Conservation (phyloP, 768 basidiomycete species). For the Boletus insuetus region DNA sequence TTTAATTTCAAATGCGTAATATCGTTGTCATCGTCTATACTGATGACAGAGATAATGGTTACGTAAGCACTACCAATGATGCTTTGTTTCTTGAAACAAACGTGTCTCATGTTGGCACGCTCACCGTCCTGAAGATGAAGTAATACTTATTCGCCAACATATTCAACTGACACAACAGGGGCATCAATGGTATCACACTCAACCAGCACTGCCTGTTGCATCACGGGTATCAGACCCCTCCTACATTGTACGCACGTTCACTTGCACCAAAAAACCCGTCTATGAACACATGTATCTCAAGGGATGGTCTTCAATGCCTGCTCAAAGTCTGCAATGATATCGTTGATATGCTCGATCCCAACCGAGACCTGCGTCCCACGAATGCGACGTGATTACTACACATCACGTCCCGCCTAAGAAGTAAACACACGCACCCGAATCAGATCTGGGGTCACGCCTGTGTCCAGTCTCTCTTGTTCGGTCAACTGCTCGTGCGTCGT, state of each 20-base stretch:
- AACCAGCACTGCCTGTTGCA: not conserved
- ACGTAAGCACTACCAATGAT: too few relatives aligned
- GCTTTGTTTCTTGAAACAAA: too few relatives aligned
- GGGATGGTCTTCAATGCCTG: slow-evolving; percentile 33
- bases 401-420: not conserved
- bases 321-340: slow-evolving; percentile 48
- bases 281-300: not conserved
- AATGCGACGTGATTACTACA: not conserved
- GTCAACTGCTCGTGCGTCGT: slow-evolving; percentile 61
- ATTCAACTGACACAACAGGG: too few relatives aligned
- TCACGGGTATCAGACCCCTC: not conserved
- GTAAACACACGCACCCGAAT: slow-evolving; percentile 45
- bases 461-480: slow-evolving; percentile 42
- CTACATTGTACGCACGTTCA: not conserved
- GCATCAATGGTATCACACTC: not conserved
- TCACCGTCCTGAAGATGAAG: too few relatives aligned
- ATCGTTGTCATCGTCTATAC: too few relatives aligned
- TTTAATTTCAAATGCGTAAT: too few relatives aligned
- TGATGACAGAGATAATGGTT: too few relatives aligned
- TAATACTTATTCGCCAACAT: too few relatives aligned
- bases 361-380: slow-evolving; percentile 36
- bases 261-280: not conserved
- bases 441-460: slow-evolving; percentile 55
- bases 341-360: slow-evolving; percentile 43
- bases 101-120: too few relatives aligned